Percentiles rank a stretch among this genome's conserved stretches.
Evolutionary conservation across 2,329 filamentous ascomycete genomes (phyloP).

Genomic region (Colletotrichum orchidophilum): DNA sequence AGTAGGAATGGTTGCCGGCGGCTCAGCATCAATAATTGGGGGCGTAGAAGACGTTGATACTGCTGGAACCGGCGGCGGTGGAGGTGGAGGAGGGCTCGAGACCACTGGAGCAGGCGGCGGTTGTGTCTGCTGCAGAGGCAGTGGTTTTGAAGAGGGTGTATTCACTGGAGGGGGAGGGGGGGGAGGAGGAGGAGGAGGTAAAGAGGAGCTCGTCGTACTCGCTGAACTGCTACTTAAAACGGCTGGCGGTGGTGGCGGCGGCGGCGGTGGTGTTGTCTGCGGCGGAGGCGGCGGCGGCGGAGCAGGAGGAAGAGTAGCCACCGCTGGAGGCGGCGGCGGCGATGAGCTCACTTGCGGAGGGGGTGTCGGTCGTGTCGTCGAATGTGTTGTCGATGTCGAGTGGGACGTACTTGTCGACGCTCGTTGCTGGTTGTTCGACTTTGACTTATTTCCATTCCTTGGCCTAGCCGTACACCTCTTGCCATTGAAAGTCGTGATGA

Average conservation of each 20-base stretch:
- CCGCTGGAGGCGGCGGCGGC: neutral
- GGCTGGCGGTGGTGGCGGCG: constrained; percentile 10
- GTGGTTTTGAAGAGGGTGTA: constrained; percentile 9
- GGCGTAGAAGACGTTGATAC: constrained; percentile 20
- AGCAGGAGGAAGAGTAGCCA: neutral
- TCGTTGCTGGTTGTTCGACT: constrained; percentile 17
- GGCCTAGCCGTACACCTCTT: constrained; percentile 65
- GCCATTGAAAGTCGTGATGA: constrained; percentile 59
- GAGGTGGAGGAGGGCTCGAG: constrained; percentile 30
- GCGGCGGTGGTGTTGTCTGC: neutral
- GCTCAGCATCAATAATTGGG: constrained; percentile 24
- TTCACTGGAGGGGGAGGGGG: constrained; percentile 30
- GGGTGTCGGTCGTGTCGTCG: constrained; percentile 19
- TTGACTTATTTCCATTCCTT: constrained; percentile 38
- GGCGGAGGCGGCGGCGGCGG: constrained; percentile 10
- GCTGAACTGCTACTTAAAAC: constrained; percentile 39
- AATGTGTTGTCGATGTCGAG: constrained; percentile 20
- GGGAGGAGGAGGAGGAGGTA: constrained; percentile 33
- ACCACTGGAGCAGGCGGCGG: constrained; percentile 21
- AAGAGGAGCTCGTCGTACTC: constrained; percentile 49
- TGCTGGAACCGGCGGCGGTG: constrained; percentile 12
- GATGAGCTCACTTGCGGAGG: constrained; percentile 20
- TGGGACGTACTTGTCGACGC: constrained; percentile 22
- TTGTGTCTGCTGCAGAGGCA: constrained; percentile 16
- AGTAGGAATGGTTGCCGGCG: constrained; percentile 25